These are phyloP conservation scores for Afroboletus lepidellus DNA, from an alignment of 1,284 basidiomycete species.

Conservation along the genomic window DNA sequence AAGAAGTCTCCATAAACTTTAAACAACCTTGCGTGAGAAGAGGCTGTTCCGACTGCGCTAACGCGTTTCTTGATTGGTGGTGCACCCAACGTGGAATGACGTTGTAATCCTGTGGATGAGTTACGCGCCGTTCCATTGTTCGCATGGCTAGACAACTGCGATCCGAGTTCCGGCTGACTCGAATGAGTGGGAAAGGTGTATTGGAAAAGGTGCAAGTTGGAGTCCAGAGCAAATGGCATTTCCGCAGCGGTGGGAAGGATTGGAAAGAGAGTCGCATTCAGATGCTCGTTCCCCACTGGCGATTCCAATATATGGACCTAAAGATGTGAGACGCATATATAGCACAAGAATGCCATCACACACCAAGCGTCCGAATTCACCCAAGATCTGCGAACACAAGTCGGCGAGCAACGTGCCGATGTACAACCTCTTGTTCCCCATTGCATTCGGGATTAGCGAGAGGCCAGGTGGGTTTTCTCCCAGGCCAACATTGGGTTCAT, in stretches of 20 bases:
- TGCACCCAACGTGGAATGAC: constrained; percentile 50
- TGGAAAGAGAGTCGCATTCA: constrained; percentile 65
- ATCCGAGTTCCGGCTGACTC: constrained; percentile 57
- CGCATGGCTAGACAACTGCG: constrained; percentile 41
- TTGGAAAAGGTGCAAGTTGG: constrained; percentile 40
- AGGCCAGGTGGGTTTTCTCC: constrained; percentile 61
- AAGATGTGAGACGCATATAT: constrained; percentile 8
- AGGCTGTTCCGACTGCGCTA: constrained; percentile 62
- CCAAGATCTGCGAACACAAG: constrained; percentile 80
- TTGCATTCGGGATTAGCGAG: constrained; percentile 72
- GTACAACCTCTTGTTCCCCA: constrained; percentile 80
- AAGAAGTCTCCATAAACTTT: constrained; percentile 91
- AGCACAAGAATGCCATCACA: constrained; percentile 20
- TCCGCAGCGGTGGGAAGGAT: constrained; percentile 57
- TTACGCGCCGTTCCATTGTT: constrained; percentile 52
- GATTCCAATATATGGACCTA: constrained; percentile 68
- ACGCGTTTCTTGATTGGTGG: constrained; percentile 55
- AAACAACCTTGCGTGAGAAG: constrained; percentile 75
- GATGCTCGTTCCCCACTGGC: constrained; percentile 71
- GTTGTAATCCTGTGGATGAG: constrained; percentile 40
- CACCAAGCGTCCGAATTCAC: constrained; percentile 79
- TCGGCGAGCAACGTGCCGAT: constrained; percentile 84
- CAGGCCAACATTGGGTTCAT: constrained; percentile 54
- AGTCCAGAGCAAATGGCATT: constrained; percentile 54
- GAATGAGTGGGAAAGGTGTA: constrained; percentile 47